Evolutionary conservation across 2,329 filamentous ascomycete genomes (phyloP).

Genomic region (Fusarium sp.): DNA sequence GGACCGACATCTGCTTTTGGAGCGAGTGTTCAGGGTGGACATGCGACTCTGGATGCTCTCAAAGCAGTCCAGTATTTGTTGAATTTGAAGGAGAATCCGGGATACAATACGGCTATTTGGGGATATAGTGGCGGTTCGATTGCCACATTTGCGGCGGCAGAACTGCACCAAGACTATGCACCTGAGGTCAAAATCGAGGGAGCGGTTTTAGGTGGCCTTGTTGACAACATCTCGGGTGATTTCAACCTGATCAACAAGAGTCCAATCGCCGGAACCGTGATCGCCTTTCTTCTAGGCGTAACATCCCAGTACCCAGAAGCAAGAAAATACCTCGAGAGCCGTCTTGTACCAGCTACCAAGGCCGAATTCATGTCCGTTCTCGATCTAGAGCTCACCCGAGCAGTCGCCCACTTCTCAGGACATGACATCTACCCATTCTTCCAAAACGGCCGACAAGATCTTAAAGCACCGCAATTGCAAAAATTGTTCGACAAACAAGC

Average conservation of each 20-base stretch:
- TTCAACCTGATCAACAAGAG: slow-evolving; percentile 32
- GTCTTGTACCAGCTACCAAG: slow-evolving; percentile 12
- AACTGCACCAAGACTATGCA: slow-evolving; percentile 34
- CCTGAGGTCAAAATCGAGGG: slow-evolving; percentile 21
- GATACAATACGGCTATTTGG: slow-evolving; percentile 22
- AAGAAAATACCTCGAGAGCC: slow-evolving; percentile 22
- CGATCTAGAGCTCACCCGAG: slow-evolving; percentile 10
- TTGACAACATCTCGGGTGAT: slow-evolving; percentile 30
- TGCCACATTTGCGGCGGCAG: slow-evolving; percentile 28
- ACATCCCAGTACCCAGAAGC: slow-evolving; percentile 35
- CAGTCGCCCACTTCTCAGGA: slow-evolving; percentile 34
- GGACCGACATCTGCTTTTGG: slow-evolving; percentile 57
- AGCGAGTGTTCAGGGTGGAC: slow-evolving; percentile 53
- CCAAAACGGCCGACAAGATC: slow-evolving; percentile 39
- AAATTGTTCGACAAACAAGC: slow-evolving; percentile 47
- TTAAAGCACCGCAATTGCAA: slow-evolving; percentile 38
- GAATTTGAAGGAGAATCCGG: background rate
- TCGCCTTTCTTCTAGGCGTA: slow-evolving; percentile 31
- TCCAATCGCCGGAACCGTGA: slow-evolving; percentile 18
- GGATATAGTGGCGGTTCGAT: slow-evolving; percentile 43
- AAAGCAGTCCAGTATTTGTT: slow-evolving; percentile 50
- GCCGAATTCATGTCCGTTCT: slow-evolving; percentile 19
- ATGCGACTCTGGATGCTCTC: slow-evolving; percentile 56
- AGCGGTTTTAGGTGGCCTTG: slow-evolving; percentile 33
- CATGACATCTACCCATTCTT: slow-evolving; percentile 49